phyloP scores from a whole-genome alignment of 2,329 filamentous ascomycete genomes.

The Fusarium lyarnte region DNA sequence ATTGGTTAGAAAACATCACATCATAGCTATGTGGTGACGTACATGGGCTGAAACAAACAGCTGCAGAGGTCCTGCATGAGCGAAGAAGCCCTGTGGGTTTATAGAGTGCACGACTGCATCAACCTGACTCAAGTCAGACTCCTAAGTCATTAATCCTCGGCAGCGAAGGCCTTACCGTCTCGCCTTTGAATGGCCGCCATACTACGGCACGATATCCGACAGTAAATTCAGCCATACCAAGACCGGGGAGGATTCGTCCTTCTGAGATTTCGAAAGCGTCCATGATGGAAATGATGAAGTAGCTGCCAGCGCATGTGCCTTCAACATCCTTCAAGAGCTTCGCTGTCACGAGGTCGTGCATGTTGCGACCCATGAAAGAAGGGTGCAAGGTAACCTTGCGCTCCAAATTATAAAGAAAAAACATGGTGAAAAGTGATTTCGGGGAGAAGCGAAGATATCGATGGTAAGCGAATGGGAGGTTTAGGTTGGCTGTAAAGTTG shows the following conservation, averaged over 20 bases:
- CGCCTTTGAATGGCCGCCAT: conserved; percentile 97
- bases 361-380: conserved; percentile 94
- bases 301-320: conserved; percentile 92
- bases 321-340: conserved; percentile 94
- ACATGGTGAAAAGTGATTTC: conserved; percentile 68
- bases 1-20: conserved; percentile 14
- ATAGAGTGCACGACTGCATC: conserved; percentile 94
- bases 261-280: conserved; percentile 95
- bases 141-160: conserved; percentile 24
- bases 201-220: conserved; percentile 96
- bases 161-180: conserved; percentile 75
- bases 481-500: conserved; percentile 1
- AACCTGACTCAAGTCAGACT: conserved; percentile 67
- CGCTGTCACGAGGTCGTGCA: conserved; percentile 89
- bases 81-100: conserved; percentile 91
- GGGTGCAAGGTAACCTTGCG: conserved; percentile 94
- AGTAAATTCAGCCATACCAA: conserved; percentile 91
- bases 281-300: conserved; percentile 98
- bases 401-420: conserved; percentile 97
- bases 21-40: conserved; percentile 50
- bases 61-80: conserved; percentile 79
- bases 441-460: conserved; percentile 12
- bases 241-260: conserved; percentile 89
- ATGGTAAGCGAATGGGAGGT: conserved; percentile 1
- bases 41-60: conserved; percentile 87